Evolutionary conservation across 768 basidiomycete genomes (phyloP).

Genomic region (Russula vinacea): DNA sequence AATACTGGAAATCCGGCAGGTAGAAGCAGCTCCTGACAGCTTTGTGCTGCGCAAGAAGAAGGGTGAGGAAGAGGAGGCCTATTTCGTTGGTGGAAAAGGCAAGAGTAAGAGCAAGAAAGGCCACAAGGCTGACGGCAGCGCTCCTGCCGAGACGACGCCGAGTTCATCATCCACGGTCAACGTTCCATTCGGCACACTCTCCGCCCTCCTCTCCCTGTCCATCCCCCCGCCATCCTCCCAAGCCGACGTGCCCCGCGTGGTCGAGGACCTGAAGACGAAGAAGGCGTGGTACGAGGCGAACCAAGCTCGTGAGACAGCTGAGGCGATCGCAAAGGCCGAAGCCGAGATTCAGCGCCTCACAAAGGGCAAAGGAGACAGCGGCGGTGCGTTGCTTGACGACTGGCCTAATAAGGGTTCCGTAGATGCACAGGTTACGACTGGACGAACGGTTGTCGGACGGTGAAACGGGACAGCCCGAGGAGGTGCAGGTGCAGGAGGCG

Average conservation of each 20-base stretch:
- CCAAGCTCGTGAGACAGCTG: conserved; percentile 73
- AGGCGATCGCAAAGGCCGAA: conserved; percentile 79
- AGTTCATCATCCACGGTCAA: conserved; percentile 50
- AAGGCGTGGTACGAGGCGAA: conserved; percentile 95
- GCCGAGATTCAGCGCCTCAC: conserved; percentile 66
- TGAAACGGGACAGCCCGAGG: conserved; percentile 46
- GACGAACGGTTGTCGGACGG: conserved; percentile 41
- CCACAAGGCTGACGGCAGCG: conserved; percentile 34
- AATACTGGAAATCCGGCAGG: conserved; percentile 80
- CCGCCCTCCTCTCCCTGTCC: conserved; percentile 81
- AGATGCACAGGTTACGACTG: conserved; percentile 38
- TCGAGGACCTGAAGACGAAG: conserved; percentile 91
- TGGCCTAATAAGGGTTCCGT: conserved; percentile 41
- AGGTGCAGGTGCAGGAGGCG: conserved; percentile 38
- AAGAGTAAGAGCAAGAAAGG: conserved; percentile 68
- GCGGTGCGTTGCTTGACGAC: conserved; percentile 34
- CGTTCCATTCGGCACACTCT: conserved; percentile 79
- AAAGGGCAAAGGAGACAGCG: conserved; percentile 40
- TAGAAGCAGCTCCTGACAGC: conserved; percentile 69
- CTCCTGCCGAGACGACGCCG: conserved; percentile 40
- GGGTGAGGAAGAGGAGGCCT: conserved; percentile 75
- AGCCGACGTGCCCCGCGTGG: conserved; percentile 73
- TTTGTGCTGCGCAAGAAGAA: conserved; percentile 87
- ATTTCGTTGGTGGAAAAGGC: conserved; percentile 63
- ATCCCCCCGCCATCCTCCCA: conserved; percentile 83